Evolutionary conservation across 192 early-diverging fungal species (phyloP).

Genomic region (Paraglomus occultum): DNA sequence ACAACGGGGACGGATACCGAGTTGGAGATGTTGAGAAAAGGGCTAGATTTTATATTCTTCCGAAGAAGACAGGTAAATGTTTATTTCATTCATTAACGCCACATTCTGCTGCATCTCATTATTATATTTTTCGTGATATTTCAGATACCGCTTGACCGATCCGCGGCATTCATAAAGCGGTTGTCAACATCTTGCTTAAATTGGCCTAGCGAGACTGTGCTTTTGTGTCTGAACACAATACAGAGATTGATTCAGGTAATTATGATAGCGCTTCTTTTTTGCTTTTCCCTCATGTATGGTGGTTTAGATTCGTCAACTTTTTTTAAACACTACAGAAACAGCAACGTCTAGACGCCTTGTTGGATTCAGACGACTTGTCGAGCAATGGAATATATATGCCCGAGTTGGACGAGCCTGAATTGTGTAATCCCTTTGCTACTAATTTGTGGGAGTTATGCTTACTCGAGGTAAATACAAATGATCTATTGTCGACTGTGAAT

Average conservation of each 20-base stretch:
- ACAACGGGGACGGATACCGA: conserved; percentile 63
- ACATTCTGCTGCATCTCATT: neutral
- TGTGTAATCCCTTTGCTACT: conserved; percentile 94
- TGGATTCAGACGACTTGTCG: conserved; percentile 52
- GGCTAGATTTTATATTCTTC: conserved; percentile 86
- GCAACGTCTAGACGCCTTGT: conserved; percentile 49
- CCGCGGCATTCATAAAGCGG: conserved; percentile 89
- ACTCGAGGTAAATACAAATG: conserved; percentile 61
- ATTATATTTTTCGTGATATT: neutral
- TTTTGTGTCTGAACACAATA: conserved; percentile 65
- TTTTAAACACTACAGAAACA: conserved; percentile 42
- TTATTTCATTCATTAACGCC: neutral
- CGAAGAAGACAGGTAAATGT: conserved; percentile 56
- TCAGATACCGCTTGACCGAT: conserved; percentile 77
- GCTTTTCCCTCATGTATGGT: neutral
- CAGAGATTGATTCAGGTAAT: conserved; percentile 60
- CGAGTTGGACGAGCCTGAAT: conserved; percentile 85
- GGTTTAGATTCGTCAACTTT: conserved; percentile 19
- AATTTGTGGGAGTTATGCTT: conserved; percentile 84
- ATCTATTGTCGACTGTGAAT: conserved; percentile 8
- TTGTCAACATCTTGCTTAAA: conserved; percentile 67
- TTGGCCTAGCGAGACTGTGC: conserved; percentile 71
- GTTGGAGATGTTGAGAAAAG: conserved; percentile 75
- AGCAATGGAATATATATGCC: conserved; percentile 77
- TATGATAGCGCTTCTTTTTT: neutral